A percentile compares a stretch with the other conserved stretches of the same genome.
phyloP scores from a whole-genome alignment of 2,329 filamentous ascomycete genomes.

The Eutypa lata region DNA sequence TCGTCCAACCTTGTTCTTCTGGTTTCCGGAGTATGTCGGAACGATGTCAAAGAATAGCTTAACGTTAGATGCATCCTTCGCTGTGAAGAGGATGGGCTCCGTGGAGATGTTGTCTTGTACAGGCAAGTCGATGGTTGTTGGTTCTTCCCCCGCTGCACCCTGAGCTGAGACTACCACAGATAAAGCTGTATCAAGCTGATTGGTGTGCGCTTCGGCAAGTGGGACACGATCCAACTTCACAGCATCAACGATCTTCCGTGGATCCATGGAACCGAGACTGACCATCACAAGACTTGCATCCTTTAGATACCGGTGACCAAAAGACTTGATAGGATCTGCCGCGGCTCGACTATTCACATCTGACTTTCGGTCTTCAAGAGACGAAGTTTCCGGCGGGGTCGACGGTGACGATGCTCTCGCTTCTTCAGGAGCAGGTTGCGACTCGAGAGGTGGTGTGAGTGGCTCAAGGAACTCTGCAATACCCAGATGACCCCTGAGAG shows the following conservation, averaged over 20 bases:
- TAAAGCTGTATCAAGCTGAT: constrained; percentile 88
- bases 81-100: constrained; percentile 87
- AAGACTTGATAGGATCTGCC: constrained; percentile 81
- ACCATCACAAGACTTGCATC: constrained; percentile 88
- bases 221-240: constrained; percentile 88
- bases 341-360: constrained; percentile 49
- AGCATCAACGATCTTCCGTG: constrained; percentile 73
- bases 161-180: constrained; percentile 87
- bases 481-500: constrained; percentile 79
- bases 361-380: constrained; percentile 59
- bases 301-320: constrained; percentile 91
- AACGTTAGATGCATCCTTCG: constrained; percentile 73
- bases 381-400: constrained; percentile 52
- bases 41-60: constrained; percentile 93
- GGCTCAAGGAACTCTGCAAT: constrained; percentile 70
- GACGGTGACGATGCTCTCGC: constrained; percentile 26
- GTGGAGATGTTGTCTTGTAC: constrained; percentile 92
- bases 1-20: constrained; percentile 85
- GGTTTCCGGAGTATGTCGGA: constrained; percentile 87
- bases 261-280: constrained; percentile 92
- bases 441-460: constrained; percentile 36
- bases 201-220: constrained; percentile 81
- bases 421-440: constrained; percentile 26
- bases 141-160: constrained; percentile 74
- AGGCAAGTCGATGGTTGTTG: constrained; percentile 85